These are phyloP conservation scores for Phytophthora palmivora DNA, from an alignment of 352 stramenopile genomes.

Conservation along the genomic window DNA sequence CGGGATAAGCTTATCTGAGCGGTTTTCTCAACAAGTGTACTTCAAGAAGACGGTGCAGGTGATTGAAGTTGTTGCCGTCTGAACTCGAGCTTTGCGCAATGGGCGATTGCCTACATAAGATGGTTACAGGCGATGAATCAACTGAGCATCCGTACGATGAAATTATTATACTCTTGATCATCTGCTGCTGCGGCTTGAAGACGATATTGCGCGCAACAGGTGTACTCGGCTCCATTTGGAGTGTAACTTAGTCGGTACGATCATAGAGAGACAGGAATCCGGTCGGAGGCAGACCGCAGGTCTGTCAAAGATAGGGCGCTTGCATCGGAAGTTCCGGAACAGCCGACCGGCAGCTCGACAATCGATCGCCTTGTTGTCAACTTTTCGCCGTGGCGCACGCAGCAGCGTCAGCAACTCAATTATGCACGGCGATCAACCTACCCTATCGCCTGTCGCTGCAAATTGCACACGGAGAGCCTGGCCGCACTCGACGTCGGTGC, in stretches of 20 bases:
- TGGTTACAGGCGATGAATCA: constrained; percentile 15
- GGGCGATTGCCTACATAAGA: constrained; percentile 27
- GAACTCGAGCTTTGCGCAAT: constrained; percentile 16
- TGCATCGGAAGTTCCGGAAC: neutral
- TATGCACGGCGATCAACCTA: constrained; percentile 20
- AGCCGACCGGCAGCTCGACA: constrained; percentile 18
- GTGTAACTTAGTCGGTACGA: too few relatives aligned
- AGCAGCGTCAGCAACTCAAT: constrained; percentile 19
- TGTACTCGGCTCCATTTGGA: neutral
- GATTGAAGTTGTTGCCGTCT: constrained; percentile 29
- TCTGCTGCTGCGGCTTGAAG: constrained; percentile 13
- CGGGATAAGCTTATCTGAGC: constrained; percentile 24
- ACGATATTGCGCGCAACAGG: neutral
- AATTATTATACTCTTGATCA: constrained; percentile 29
- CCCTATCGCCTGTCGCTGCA: constrained; percentile 32
- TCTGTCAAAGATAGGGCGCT: constrained; percentile 16
- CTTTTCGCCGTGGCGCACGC: constrained; percentile 24
- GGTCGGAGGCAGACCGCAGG: constrained; percentile 29
- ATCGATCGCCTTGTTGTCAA: constrained; percentile 29
- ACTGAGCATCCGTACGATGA: constrained; percentile 3
- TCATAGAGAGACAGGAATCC: constrained; percentile 33
- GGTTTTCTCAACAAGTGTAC: constrained; percentile 23
- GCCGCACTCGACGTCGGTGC: too few relatives aligned
- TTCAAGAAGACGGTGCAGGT: constrained; percentile 33
- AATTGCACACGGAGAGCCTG: constrained; percentile 14